A percentile compares a stretch with the other conserved stretches of the same genome.
Evolutionary conservation across 805 yeast species (phyloP).

Genomic region (Metschnikowia peoriensis): DNA sequence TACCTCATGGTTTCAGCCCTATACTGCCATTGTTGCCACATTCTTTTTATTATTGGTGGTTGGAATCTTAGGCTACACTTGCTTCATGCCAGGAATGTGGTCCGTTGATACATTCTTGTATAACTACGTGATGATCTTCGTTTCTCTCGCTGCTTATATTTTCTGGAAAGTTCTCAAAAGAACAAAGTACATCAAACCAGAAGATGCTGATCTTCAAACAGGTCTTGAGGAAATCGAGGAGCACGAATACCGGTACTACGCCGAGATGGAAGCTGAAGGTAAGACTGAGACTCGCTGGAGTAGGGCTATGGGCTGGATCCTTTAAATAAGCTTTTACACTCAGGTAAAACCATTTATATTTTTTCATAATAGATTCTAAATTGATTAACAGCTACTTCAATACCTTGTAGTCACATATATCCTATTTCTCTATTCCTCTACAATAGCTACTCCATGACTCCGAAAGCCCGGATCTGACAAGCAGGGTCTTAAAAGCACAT

Average conservation of each 20-base stretch:
- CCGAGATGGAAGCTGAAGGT: constrained; percentile 29
- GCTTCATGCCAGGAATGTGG: constrained; percentile 70
- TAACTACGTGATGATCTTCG: constrained; percentile 69
- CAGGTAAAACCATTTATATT: not conserved
- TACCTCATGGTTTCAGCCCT: constrained; percentile 45
- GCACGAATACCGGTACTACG: constrained; percentile 45
- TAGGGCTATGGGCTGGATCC: constrained; percentile 14
- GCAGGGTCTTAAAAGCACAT: too few relatives aligned
- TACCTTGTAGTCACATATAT: too few relatives aligned
- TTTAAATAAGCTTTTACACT: constrained; percentile 5
- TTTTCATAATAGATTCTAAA: too few relatives aligned
- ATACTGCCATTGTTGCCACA: constrained; percentile 31
- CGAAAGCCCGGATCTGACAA: too few relatives aligned
- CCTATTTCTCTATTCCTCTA: too few relatives aligned
- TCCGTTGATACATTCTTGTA: constrained; percentile 58
- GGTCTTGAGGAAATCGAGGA: constrained; percentile 50
- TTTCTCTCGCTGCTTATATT: constrained; percentile 29
- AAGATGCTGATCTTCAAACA: constrained; percentile 45
- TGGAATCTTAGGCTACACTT: constrained; percentile 69
- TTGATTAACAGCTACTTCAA: too few relatives aligned
- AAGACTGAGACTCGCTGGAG: constrained; percentile 16
- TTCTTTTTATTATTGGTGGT: constrained; percentile 34
- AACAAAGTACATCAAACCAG: constrained; percentile 39
- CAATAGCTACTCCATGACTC: too few relatives aligned
- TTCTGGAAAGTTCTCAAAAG: constrained; percentile 38